Percentiles rank a stretch among this genome's conserved stretches.
These are phyloP conservation scores for Euclidium syriacum DNA, from an alignment of 345 rosid genomes.

Conservation along the genomic window DNA sequence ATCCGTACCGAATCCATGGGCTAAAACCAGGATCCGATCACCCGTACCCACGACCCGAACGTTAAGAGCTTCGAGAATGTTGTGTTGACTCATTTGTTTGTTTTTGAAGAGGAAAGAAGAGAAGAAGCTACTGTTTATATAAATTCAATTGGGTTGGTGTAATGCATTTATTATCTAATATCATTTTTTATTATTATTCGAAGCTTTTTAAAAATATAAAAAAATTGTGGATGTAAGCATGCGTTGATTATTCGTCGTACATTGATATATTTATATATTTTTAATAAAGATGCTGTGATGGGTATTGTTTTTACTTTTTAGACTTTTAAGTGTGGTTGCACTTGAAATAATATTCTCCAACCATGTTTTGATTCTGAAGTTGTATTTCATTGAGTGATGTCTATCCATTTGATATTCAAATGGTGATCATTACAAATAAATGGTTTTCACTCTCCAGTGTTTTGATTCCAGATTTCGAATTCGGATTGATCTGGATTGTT, in stretches of 20 bases:
- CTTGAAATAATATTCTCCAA: constrained; percentile 8
- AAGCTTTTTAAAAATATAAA: background rate
- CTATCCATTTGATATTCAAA: no score
- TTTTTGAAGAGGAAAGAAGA: background rate
- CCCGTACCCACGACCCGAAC: constrained; percentile 67
- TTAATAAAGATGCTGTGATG: constrained; percentile 21
- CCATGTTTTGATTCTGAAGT: background rate
- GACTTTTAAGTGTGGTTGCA: constrained; percentile 13
- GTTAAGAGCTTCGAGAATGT: constrained; percentile 62
- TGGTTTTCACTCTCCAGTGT: no score
- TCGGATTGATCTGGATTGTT: no score
- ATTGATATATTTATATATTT: background rate
- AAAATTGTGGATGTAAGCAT: background rate
- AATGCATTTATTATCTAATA: background rate
- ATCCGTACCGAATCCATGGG: constrained; percentile 87
- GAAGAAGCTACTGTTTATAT: constrained; percentile 19
- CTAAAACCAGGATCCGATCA: constrained; percentile 53
- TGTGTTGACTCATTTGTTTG: constrained; percentile 40
- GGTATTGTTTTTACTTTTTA: constrained; percentile 3
- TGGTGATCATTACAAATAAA: no score
- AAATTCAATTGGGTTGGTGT: background rate
- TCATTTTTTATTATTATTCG: background rate
- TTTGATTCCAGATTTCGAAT: no score
- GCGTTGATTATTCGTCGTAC: constrained; percentile 18
- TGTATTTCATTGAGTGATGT: background rate